Evolutionary conservation across 1,284 basidiomycete species (phyloP), one percentile per base, ranked within the genome.

Genomic region (Apiotrichum gamsii): DNA sequence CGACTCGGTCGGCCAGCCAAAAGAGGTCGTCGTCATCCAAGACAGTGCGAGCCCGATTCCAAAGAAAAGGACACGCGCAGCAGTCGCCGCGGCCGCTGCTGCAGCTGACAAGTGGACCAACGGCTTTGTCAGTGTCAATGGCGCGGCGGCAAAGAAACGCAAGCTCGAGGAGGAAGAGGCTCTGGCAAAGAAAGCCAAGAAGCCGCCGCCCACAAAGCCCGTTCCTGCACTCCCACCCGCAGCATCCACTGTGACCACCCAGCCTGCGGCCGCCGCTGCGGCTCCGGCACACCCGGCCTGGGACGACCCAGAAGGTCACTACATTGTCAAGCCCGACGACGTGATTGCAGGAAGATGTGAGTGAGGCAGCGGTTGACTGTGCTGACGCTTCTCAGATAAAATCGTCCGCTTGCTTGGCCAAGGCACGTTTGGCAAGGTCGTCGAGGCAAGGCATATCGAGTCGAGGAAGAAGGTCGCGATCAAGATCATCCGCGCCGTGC

Each of bases 341-440:
- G 77, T 91, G 60, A 88, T 94, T 58, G 79, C 82, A 67, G 78
- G 59, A 58, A 82, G 86, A 67, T 91, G 89, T 90, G 72, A 61
- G 83, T 76, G n/a, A n/a, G n/a, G n/a, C n/a, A n/a, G n/a, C n/a
- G n/a, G n/a, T n/a, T n/a, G n/a, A n/a, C n/a, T n/a, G n/a, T n/a
- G n/a, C 11, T 8, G 20, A 3, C 15, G 21, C 11, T 23, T 15
- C 9, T 5, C 14, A 91, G 90, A 93, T 79, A 86, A 87, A 52
- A 96, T 94, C 46, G 81, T 93, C 44, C 80, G 83, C 45, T 77
- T 94, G 32, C 78, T 99, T 3, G 95, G 95, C 15, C 95, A 98
- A 75, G 95, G 95, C 6, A 99, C 95, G 8, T 99, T 98, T 65
- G 95, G 95, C 58, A 99, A 98, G 73, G 95, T 99, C 23, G 93